Percentiles rank a stretch among this genome's conserved stretches.
phyloP scores from a whole-genome alignment of 176 grass and related monocot genomes.

The Miscanthus lutarioriparius region DNA sequence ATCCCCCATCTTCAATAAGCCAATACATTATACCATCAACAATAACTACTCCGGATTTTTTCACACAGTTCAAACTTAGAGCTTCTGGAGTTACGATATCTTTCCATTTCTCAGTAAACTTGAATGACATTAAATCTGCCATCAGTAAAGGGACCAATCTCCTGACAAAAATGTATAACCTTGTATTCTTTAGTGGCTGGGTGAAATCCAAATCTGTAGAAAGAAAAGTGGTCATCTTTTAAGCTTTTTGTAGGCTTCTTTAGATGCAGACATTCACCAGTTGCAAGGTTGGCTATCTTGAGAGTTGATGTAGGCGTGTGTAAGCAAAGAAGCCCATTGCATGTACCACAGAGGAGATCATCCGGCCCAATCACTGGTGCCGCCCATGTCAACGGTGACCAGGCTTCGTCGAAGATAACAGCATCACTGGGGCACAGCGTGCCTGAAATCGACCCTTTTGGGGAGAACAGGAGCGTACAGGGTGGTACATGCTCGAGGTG shows the following conservation, averaged over 20 bases:
- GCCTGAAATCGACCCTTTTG: neutral
- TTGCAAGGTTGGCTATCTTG: constrained; percentile 37
- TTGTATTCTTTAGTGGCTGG: constrained; percentile 18
- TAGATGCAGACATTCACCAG: constrained; percentile 28
- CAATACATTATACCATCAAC: constrained; percentile 31
- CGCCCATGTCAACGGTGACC: constrained; percentile 5
- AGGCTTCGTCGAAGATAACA: constrained; percentile 18
- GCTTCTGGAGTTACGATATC: neutral
- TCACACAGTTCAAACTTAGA: constrained; percentile 3
- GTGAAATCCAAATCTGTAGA: constrained; percentile 34
- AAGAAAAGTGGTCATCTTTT: constrained; percentile 23
- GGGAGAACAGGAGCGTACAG: constrained; percentile 18
- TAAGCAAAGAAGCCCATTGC: constrained; percentile 39
- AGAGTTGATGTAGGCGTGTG: constrained; percentile 14
- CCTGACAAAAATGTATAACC: constrained; percentile 4
- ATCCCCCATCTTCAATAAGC: neutral
- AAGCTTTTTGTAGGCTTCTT: constrained; percentile 17
- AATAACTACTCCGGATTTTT: neutral
- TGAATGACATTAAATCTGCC: constrained; percentile 13
- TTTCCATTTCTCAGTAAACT: constrained; percentile 26
- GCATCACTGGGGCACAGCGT: neutral
- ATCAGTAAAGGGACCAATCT: neutral
- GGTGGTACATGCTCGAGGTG: neutral
- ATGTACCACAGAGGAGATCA: constrained; percentile 24
- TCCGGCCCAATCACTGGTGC: constrained; percentile 32